Evolutionary conservation across 176 grass and related monocot genomes (phyloP), one percentile per base, ranked within the genome.

Genomic region (Oryza punctata): DNA sequence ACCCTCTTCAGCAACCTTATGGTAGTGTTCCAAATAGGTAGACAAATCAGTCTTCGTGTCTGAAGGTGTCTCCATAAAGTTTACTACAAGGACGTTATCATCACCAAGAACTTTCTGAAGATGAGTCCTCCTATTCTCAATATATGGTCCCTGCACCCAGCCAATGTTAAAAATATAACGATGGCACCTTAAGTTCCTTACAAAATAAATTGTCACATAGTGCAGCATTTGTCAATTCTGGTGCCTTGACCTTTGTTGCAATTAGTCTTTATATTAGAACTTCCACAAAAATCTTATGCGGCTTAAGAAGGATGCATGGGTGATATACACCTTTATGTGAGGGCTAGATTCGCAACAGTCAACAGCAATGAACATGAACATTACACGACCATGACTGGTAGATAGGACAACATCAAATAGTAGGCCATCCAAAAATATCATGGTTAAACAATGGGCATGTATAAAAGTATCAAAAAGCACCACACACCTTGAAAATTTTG

Each of bases 1-100:
- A 15, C 92, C 92, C 71, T 94, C 77, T 74, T 88, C 45, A 43
- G 37, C 89, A 63, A 94, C 37, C 46, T 54, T 46, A 27, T 79
- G 78, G 73, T 94, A 94, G 14, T 66, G 67, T 49, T 67, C 19
- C 24, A 64, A 67, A 50, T 73, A 77, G 15, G 28, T 64, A 59
- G 25, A 15, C 26, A 84, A 88, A 73, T 87, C 63, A 41, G n/a
- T 61, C 30, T 2, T 5, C 4, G 4, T 18, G 37, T 41, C 24
- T 78, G 59, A 78, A 78, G 75, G 73, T 66, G 32, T 68, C 75
- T 83, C 81, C n/a, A 69, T 68, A 30, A 97, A 92, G 75, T 97
- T 97, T 27, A 97, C 89, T 46, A 90, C 25, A 25, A 97, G 82
- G 60, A 94, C 84, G 64, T 97, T 94, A 30, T 97, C 91, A 88